phyloP scores from a whole-genome alignment of 768 basidiomycete genomes.

The Kwoniella pini region DNA sequence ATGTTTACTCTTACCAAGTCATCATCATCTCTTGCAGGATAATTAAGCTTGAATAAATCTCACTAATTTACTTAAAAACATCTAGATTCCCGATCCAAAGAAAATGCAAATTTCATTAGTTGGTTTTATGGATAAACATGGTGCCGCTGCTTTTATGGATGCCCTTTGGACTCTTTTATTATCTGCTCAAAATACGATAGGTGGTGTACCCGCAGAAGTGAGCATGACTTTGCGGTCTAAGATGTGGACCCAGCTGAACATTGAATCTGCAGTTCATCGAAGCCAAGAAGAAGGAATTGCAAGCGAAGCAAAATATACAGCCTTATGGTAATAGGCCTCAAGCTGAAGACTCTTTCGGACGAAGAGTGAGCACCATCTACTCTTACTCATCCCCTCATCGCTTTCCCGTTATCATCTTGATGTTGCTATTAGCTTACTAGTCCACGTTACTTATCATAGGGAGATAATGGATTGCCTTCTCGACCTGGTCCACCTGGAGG shows the following conservation, averaged over 20 bases:
- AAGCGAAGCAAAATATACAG: constrained; percentile 38
- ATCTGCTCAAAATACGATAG: constrained; percentile 83
- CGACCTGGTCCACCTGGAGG: constrained; percentile 16
- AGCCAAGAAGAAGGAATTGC: constrained; percentile 53
- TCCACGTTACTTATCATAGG: too few species aligned
- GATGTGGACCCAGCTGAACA: too few species aligned
- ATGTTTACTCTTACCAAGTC: too few species aligned
- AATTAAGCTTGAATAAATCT: too few species aligned
- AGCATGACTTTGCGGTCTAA: constrained; percentile 9
- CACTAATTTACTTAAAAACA: background rate
- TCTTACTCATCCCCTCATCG: too few species aligned
- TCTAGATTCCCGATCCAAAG: constrained; percentile 83
- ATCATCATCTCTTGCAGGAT: too few species aligned
- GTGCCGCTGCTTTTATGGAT: constrained; percentile 79
- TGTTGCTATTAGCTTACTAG: too few species aligned
- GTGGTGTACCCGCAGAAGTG: constrained; percentile 78
- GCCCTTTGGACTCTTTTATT: constrained; percentile 87
- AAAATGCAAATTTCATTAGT: constrained; percentile 95
- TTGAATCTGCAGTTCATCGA: constrained; percentile 48
- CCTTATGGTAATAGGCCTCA: constrained; percentile 13
- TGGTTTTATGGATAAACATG: constrained; percentile 82
- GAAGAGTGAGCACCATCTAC: constrained; percentile 17
- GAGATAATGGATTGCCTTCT: constrained; percentile 21
- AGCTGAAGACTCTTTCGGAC: constrained; percentile 33
- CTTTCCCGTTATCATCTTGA: too few species aligned